Base-by-base conservation (phyloP, 2,329 filamentous ascomycete species). In the Neofusicoccum ribis region DNA sequence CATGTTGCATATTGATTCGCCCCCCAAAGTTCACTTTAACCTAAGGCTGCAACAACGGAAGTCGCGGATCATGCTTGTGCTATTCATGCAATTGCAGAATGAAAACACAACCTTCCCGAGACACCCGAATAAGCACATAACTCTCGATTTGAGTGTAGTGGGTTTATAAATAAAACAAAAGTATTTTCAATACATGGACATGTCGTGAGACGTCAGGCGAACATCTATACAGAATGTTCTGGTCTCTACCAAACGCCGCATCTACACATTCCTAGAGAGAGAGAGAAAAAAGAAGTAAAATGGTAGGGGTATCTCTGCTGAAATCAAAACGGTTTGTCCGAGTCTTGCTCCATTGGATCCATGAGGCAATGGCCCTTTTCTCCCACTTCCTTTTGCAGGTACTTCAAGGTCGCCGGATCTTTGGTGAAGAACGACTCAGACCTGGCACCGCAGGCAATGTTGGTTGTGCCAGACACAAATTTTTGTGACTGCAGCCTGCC, bases 381-480 rank as follows among this genome's bases (percentile, higher is more conserved):
- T 11, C 68, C 70, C 3, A 73, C 71, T 41, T 69, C 68, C 60
- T 70, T 67, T 64, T 63, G 68, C 66, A 77, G 62, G 61, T 71
- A 74, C 62, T 70, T 67, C 56, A 76, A 34, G 9, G 67, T 71
- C 31, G 69, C 65, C 37, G 50, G 46, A 61, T 74, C 71, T 4
- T 68, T 62, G 5, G 68, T 70, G 39, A 66, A 70, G 46, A 74
- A 71, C 5, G 68, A 68, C 46, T 66, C 65, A 27, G 69, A 71
- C 52, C 76, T 68, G 14, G 71, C 72, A 1, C 75, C 72, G 64
- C 75, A 77, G 4, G 67, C 73, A 50, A 77, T 76, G 65, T 77
- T 77, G 37, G 69, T 67, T 51, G 75, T 69, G 8, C 52, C 34
- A 34, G 44, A 7, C n/a, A 56, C 31, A 27, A 23, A 31, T 3